Evolutionary conservation across 2,329 filamentous ascomycete species (phyloP).

Genomic region (Xylaria sp.): DNA sequence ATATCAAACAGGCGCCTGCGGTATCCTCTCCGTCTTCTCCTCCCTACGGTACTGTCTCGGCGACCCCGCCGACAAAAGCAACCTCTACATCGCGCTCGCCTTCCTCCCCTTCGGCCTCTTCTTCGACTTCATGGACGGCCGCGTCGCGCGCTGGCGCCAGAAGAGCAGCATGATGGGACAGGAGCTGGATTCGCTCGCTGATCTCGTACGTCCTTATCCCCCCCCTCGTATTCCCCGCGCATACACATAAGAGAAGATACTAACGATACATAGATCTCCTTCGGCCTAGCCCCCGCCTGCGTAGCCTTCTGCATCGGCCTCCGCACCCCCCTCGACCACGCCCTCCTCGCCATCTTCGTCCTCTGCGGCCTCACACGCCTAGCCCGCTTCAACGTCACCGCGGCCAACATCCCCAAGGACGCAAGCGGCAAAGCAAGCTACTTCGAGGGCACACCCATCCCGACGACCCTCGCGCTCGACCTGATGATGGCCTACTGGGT

Average conservation of each 20-base stretch:
- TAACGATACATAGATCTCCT: conserved; percentile 65
- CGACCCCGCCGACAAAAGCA: conserved; percentile 57
- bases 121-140: conserved; percentile 97
- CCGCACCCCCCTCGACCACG: conserved; percentile 75
- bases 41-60: conserved; percentile 89
- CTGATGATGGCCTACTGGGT: conserved; percentile 88
- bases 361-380: conserved; percentile 90
- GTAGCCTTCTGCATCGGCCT: conserved; percentile 86
- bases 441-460: conserved; percentile 96
- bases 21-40: conserved; percentile 92
- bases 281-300: conserved; percentile 83
- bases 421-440: conserved; percentile 85
- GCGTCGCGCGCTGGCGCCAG: conserved; percentile 90
- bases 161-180: conserved; percentile 98
- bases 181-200: conserved; percentile 91
- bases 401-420: conserved; percentile 84
- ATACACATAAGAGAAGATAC: background rate
- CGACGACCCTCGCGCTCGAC: conserved; percentile 77
- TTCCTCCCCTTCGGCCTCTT: conserved; percentile 92
- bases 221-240: background rate
- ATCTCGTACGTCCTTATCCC: conserved; percentile 86
- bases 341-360: conserved; percentile 80
- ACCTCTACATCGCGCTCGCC: conserved; percentile 75
- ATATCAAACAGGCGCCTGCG: conserved; percentile 61
- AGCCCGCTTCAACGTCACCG: conserved; percentile 96